Conservation (phyloP, 768 basidiomycete genomes). For the Gautieria morchelliformis region DNA sequence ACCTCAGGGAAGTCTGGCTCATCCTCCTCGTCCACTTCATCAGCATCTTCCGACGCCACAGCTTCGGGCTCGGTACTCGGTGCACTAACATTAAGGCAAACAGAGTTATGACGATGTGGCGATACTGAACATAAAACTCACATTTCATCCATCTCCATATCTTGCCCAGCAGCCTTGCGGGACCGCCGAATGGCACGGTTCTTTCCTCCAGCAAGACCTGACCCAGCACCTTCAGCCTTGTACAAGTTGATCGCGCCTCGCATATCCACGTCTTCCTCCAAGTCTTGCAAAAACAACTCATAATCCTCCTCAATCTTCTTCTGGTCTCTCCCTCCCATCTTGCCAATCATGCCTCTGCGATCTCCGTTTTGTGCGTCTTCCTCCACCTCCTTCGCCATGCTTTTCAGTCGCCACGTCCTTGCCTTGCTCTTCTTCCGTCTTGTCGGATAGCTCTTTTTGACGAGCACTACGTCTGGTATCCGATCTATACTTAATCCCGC, state of each 20-base stretch:
- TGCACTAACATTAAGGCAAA: neutral
- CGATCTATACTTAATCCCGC: constrained; percentile 53
- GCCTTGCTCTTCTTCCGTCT: constrained; percentile 82
- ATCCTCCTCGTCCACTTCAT: constrained; percentile 33
- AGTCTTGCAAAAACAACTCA: constrained; percentile 86
- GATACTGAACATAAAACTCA: neutral
- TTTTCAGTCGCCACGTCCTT: constrained; percentile 80
- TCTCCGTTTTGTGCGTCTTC: constrained; percentile 32
- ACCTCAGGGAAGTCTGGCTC: constrained; percentile 88
- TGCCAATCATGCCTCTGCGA: constrained; percentile 79
- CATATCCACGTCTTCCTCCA: constrained; percentile 93
- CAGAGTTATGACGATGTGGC: neutral
- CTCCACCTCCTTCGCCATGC: constrained; percentile 86
- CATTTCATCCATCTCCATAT: constrained; percentile 56
- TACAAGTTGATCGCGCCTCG: constrained; percentile 82
- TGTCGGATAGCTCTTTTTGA: constrained; percentile 94
- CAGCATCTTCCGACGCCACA: constrained; percentile 14
- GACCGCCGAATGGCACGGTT: constrained; percentile 26
- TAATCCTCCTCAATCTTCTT: constrained; percentile 96
- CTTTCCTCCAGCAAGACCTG: constrained; percentile 28
- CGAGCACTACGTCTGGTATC: constrained; percentile 85
- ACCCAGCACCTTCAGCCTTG: constrained; percentile 47
- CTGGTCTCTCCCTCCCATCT: constrained; percentile 82
- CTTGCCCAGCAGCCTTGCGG: constrained; percentile 31
- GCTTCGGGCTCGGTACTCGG: constrained; percentile 21